These are phyloP conservation scores for Fusarium redolens DNA, from an alignment of 2,329 filamentous ascomycete genomes.

Conservation along the genomic window DNA sequence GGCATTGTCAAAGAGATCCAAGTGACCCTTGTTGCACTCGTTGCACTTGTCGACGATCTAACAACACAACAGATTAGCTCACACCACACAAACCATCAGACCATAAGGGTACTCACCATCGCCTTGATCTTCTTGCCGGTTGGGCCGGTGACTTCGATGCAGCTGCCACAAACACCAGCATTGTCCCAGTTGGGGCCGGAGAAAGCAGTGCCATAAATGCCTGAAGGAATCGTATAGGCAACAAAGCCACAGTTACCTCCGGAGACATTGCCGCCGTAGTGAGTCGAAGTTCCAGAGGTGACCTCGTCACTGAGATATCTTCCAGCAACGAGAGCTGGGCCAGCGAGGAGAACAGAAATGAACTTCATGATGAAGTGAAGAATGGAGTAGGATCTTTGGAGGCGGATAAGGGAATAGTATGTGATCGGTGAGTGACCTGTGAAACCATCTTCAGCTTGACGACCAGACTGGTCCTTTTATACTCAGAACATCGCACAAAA, in stretches of 20 bases:
- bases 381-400: not conserved
- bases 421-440: not conserved
- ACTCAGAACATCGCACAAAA: not conserved
- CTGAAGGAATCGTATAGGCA: slow-evolving; percentile 69
- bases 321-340: slow-evolving; percentile 37
- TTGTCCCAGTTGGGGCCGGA: slow-evolving; percentile 67
- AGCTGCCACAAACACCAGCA: slow-evolving; percentile 69
- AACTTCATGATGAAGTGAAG: slow-evolving; percentile 38
- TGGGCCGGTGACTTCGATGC: slow-evolving; percentile 69
- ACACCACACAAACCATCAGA: not conserved
- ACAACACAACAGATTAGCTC: not conserved
- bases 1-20: slow-evolving; percentile 59
- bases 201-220: slow-evolving; percentile 71
- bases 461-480: slow-evolving; percentile 1
- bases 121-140: slow-evolving; percentile 66
- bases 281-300: slow-evolving; percentile 52
- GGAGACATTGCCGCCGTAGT: slow-evolving; percentile 65
- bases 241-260: slow-evolving; percentile 73
- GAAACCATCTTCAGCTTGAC: not conserved
- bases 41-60: slow-evolving; percentile 60
- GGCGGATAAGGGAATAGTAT: not conserved
- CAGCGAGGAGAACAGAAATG: slow-evolving; percentile 27
- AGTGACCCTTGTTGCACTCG: slow-evolving; percentile 54
- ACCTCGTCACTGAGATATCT: slow-evolving; percentile 26
- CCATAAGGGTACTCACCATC: slow-evolving; percentile 61